Conservation (phyloP, 352 stramenopile genomes). For the Globisporangium polare region DNA sequence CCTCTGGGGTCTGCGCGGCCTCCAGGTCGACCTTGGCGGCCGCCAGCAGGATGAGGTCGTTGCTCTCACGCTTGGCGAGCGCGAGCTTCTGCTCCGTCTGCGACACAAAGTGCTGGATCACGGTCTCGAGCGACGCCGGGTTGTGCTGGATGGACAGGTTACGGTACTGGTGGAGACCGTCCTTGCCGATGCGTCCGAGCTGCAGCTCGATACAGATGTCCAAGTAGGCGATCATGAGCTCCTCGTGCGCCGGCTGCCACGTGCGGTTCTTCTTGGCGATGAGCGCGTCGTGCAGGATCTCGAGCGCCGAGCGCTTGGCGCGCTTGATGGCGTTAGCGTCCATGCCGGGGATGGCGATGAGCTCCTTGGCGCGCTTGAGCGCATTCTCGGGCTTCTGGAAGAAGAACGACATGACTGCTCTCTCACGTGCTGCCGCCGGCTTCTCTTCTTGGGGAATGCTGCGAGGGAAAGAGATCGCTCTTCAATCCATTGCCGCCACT, state of each 20-base stretch:
- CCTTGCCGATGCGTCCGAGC: constrained; percentile 93
- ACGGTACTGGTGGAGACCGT: constrained; percentile 98
- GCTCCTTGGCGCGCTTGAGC: constrained; percentile 88
- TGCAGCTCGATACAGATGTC: constrained; percentile 96
- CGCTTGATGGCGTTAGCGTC: constrained; percentile 67
- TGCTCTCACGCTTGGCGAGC: constrained; percentile 82
- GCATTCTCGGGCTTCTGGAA: constrained; percentile 92
- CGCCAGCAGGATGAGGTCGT: constrained; percentile 74
- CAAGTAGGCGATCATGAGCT: constrained; percentile 96
- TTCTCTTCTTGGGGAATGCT: constrained; percentile 1
- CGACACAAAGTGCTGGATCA: constrained; percentile 92
- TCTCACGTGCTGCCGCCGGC: not conserved
- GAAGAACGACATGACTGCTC: constrained; percentile 66
- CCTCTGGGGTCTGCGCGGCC: constrained; percentile 92
- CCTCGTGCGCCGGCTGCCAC: constrained; percentile 96
- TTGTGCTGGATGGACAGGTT: constrained; percentile 94
- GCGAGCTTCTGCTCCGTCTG: constrained; percentile 88
- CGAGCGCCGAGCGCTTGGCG: constrained; percentile 76
- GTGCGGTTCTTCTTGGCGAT: constrained; percentile 94
- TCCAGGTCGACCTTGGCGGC: constrained; percentile 89
- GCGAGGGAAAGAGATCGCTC: not conserved
- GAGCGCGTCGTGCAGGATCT: constrained; percentile 93
- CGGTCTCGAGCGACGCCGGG: constrained; percentile 92
- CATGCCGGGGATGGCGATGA: constrained; percentile 72
- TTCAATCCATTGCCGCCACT: constrained; percentile 1